These are phyloP conservation scores for Tetracladium maxilliforme DNA, from an alignment of 2,329 filamentous ascomycete species.

Conservation along the genomic window DNA sequence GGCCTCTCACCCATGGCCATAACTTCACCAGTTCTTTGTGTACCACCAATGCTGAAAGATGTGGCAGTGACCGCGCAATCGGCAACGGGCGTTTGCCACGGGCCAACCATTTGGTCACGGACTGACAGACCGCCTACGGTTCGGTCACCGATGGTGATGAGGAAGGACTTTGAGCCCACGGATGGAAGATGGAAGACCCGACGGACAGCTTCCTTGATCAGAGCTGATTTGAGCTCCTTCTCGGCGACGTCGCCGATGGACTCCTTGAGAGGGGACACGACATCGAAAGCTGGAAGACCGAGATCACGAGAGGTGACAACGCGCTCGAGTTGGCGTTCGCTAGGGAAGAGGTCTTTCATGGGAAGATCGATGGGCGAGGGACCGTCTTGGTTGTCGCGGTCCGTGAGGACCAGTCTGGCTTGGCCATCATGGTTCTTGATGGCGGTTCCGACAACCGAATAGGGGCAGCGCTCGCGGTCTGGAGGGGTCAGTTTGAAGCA, in stretches of 20 bases:
- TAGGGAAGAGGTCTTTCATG: slow-evolving; percentile 79
- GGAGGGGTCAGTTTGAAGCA: slow-evolving; percentile 13
- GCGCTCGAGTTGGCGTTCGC: slow-evolving; percentile 67
- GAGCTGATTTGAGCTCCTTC: too few species aligned
- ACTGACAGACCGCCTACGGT: slow-evolving; percentile 80
- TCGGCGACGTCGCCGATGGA: slow-evolving; percentile 34
- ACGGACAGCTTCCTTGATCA: slow-evolving; percentile 53
- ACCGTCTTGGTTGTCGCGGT: slow-evolving; percentile 61
- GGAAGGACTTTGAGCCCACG: slow-evolving; percentile 92
- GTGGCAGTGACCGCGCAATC: slow-evolving; percentile 89
- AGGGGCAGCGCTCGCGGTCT: slow-evolving; percentile 78
- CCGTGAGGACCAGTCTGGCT: slow-evolving; percentile 64
- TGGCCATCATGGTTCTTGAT: slow-evolving; percentile 45
- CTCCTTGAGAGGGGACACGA: slow-evolving; percentile 42
- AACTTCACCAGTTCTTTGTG: slow-evolving; percentile 73
- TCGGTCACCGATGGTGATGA: slow-evolving; percentile 92
- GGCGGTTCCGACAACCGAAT: slow-evolving; percentile 78
- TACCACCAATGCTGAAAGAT: slow-evolving; percentile 51
- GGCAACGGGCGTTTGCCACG: slow-evolving; percentile 88
- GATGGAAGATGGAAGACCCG: slow-evolving; percentile 73
- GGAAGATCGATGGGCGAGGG: slow-evolving; percentile 77
- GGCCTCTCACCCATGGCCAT: slow-evolving; percentile 96
- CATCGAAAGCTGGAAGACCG: slow-evolving; percentile 58
- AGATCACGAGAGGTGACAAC: slow-evolving; percentile 57
- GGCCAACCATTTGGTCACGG: slow-evolving; percentile 90